These are phyloP conservation scores for Rutstroemia sydowiana DNA, from an alignment of 2,329 filamentous ascomycete genomes.

Conservation along the genomic window DNA sequence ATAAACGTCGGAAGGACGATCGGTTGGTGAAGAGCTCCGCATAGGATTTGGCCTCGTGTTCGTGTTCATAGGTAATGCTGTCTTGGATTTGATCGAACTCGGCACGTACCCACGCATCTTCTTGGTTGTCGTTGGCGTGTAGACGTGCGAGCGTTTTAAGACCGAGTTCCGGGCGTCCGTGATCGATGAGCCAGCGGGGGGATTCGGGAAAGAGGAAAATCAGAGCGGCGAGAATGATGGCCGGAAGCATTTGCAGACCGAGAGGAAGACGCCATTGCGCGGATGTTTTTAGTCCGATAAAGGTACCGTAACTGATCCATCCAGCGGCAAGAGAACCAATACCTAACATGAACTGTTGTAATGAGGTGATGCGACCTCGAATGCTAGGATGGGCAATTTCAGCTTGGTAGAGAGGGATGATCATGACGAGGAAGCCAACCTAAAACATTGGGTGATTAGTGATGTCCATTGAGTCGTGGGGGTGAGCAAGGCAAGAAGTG, in stretches of 20 bases:
- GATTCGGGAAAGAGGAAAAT: conserved; percentile 60
- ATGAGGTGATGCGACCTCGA: conserved; percentile 60
- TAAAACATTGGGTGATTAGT: neutral
- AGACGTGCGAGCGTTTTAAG: conserved; percentile 27
- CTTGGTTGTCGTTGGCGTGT: conserved; percentile 51
- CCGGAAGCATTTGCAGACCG: conserved; percentile 53
- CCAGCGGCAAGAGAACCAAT: conserved; percentile 65
- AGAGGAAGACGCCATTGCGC: conserved; percentile 30
- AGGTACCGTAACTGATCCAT: conserved; percentile 63
- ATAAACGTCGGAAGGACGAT: conserved; percentile 55
- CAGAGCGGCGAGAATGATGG: conserved; percentile 40
- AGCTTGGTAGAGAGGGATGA: conserved; percentile 43
- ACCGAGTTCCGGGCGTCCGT: conserved; percentile 48
- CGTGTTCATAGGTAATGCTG: conserved; percentile 44
- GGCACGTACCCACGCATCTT: conserved; percentile 54
- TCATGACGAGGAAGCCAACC: conserved; percentile 14
- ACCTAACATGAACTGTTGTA: conserved; percentile 80
- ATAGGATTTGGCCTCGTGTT: conserved; percentile 57
- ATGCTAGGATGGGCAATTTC: conserved; percentile 74
- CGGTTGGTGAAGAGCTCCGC: conserved; percentile 51
- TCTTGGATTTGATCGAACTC: conserved; percentile 59
- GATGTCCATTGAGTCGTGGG: too few species aligned
- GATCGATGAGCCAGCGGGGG: conserved; percentile 58
- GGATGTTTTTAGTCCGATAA: conserved; percentile 26
- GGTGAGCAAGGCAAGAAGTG: too few species aligned